Evolutionary conservation across 2,329 filamentous ascomycete species (phyloP), one percentile per base, ranked within the genome.

Genomic region (Ceratocystis cubensis): DNA sequence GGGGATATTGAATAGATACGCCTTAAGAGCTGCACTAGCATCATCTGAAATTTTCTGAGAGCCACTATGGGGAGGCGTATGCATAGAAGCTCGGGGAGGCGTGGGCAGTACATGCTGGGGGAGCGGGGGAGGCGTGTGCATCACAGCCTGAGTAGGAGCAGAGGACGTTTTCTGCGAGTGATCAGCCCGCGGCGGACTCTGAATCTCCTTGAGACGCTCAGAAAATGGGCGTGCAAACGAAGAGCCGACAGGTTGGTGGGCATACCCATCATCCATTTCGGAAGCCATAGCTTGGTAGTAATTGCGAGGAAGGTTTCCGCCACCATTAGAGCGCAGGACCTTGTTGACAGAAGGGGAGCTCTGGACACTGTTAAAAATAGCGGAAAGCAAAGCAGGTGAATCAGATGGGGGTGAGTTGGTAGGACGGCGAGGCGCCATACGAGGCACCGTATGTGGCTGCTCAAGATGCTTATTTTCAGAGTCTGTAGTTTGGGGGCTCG

Each of bases 11-110:
- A 84, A 84, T 0, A 85, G 73, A 70, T 82, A 84, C 59, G 78
- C 79, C 72, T 85, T 86, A 28, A 85, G 72, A 61, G 81, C 81
- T 69, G 84, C 81, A 4, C 75, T 72, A 22, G 74, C 72, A 66
- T 77, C 75, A 37, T 73, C 73, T 25, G 69, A 69, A n/a, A 67
- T 66, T 25, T 65, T 28, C 4, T 25, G 57, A 30, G 37, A 17
- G 15, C 37, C 10, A 10, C 20, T 46, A 41, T 46, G 56, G 17
- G 66, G 66, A 65, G 63, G 63, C 44, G 66, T 67, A 4, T 67
- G 66, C 17, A 67, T 13, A 37, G 46, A 37, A 20, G 53, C 64
- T 25, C 64, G 41, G 13, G 57, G 46, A 22, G 57, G 66, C 25
- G 59, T 67, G 46, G 63, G 63, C 57, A 67, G 56, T n/a, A 61